Evolutionary conservation across 176 grass and related monocot species (phyloP).

Genomic region (Olyra latifolia): DNA sequence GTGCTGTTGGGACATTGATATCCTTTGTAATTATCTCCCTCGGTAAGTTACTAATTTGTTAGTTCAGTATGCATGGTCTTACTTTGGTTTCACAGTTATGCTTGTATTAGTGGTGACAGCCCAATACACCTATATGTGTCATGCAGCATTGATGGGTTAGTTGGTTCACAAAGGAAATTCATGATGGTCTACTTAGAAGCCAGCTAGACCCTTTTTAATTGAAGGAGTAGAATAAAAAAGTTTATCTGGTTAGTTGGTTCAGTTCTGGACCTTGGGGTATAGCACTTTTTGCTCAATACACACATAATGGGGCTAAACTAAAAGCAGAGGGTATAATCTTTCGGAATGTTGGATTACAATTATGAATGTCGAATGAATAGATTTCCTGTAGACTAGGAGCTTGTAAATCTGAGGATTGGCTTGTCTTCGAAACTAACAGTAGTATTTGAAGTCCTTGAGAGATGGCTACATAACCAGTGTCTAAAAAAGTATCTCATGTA

Average conservation of each 20-base stretch:
- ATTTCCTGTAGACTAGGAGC: not conserved
- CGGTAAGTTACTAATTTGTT: slow-evolving; percentile 55
- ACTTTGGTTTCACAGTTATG: not conserved
- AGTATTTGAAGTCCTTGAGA: not conserved
- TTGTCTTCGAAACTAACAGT: not conserved
- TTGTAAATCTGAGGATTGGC: not conserved
- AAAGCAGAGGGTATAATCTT: not conserved
- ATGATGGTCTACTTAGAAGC: not conserved
- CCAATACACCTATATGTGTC: slow-evolving; percentile 7
- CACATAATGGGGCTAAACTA: slow-evolving; percentile 4
- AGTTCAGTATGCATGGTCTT: not conserved
- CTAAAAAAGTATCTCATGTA: not conserved
- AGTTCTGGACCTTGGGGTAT: not conserved
- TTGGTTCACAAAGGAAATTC: slow-evolving; percentile 15
- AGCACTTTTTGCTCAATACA: not conserved
- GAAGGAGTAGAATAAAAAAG: not conserved
- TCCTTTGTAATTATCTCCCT: slow-evolving; percentile 84
- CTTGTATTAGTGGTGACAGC: not conserved
- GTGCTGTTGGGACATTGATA: slow-evolving; percentile 86
- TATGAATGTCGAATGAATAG: not conserved
- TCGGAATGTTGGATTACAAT: not conserved
- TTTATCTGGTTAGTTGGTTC: not conserved
- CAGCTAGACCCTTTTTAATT: not conserved
- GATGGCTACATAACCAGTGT: not conserved
- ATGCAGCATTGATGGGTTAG: not conserved